Evolutionary conservation across 2,329 filamentous ascomycete genomes (phyloP).

Genomic region (Diaporthe aspalathi): DNA sequence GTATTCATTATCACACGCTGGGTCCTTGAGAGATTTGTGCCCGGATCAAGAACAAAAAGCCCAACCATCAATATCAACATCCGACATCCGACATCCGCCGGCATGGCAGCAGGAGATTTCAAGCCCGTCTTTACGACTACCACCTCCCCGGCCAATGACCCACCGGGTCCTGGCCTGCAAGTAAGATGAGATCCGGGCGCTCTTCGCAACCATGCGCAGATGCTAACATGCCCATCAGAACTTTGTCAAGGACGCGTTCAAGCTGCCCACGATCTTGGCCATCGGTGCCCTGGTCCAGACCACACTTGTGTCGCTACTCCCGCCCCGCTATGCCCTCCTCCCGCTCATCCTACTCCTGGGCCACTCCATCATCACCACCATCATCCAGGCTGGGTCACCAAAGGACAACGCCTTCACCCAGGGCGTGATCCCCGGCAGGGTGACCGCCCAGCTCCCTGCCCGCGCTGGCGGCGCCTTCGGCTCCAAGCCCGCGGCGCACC

Average conservation of each 20-base stretch:
- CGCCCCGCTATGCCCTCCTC: slow-evolving; percentile 33
- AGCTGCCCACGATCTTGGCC: slow-evolving; percentile 34
- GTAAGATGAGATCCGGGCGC: background rate
- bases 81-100: too few species aligned
- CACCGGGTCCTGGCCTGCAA: background rate
- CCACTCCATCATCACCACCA: slow-evolving; percentile 23
- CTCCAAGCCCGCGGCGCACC: slow-evolving; percentile 44
- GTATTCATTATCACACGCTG: too few species aligned
- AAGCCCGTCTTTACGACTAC: slow-evolving; percentile 30
- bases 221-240: slow-evolving; percentile 18
- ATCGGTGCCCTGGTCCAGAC: slow-evolving; percentile 37
- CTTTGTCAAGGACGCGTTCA: slow-evolving; percentile 37
- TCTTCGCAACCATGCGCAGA: background rate
- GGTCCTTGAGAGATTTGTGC: too few species aligned
- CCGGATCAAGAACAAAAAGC: too few species aligned
- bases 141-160: background rate
- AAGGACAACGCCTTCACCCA: slow-evolving; percentile 31
- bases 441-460: slow-evolving; percentile 37
- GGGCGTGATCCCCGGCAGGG: slow-evolving; percentile 31
- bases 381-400: slow-evolving; percentile 21
- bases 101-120: slow-evolving; percentile 32
- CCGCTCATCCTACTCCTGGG: slow-evolving; percentile 32
- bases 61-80: background rate
- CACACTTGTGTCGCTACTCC: slow-evolving; percentile 18
- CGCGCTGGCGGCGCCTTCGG: background rate